Evolutionary conservation across 1,139 yeast genomes (phyloP).

Genomic region (Taphrina flavorubra): DNA sequence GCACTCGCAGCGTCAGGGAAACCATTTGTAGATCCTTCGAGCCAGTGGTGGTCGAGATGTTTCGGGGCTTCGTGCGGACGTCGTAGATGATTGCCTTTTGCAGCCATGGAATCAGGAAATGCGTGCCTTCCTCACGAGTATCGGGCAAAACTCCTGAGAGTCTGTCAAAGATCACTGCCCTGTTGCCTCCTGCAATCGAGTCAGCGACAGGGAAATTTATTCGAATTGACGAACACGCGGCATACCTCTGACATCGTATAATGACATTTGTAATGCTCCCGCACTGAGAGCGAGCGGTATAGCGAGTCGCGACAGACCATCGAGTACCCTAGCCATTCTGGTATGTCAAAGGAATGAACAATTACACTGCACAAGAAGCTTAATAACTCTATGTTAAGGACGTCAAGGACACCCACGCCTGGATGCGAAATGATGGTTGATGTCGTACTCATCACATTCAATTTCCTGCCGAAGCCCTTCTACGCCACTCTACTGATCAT

Average conservation of each 20-base stretch:
- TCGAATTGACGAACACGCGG: neutral
- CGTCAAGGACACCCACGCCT: too few relatives aligned
- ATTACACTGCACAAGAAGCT: too few relatives aligned
- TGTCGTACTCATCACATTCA: slow-evolving; percentile 14
- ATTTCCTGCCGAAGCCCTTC: slow-evolving; percentile 4
- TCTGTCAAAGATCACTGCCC: slow-evolving; percentile 96
- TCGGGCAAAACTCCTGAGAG: slow-evolving; percentile 81
- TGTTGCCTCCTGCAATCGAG: slow-evolving; percentile 60
- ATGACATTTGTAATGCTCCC: slow-evolving; percentile 70
- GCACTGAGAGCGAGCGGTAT: slow-evolving; percentile 64
- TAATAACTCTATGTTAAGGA: too few relatives aligned
- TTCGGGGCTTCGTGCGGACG: slow-evolving; percentile 89
- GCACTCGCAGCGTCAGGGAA: slow-evolving; percentile 85
- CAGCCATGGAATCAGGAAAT: slow-evolving; percentile 93
- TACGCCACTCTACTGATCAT: slow-evolving; percentile 2
- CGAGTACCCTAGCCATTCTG: slow-evolving; percentile 36
- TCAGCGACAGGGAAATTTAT: neutral
- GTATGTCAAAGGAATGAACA: too few relatives aligned
- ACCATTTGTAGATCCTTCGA: slow-evolving; percentile 97
- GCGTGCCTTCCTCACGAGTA: slow-evolving; percentile 96
- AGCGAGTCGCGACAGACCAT: slow-evolving; percentile 44
- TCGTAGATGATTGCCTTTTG: slow-evolving; percentile 89
- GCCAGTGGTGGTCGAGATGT: slow-evolving; percentile 93
- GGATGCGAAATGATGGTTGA: slow-evolving; percentile 4
- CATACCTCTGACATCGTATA: slow-evolving; percentile 76